Conservation (phyloP, 1,139 yeast genomes). For the Suhomyces coccinellae region DNA sequence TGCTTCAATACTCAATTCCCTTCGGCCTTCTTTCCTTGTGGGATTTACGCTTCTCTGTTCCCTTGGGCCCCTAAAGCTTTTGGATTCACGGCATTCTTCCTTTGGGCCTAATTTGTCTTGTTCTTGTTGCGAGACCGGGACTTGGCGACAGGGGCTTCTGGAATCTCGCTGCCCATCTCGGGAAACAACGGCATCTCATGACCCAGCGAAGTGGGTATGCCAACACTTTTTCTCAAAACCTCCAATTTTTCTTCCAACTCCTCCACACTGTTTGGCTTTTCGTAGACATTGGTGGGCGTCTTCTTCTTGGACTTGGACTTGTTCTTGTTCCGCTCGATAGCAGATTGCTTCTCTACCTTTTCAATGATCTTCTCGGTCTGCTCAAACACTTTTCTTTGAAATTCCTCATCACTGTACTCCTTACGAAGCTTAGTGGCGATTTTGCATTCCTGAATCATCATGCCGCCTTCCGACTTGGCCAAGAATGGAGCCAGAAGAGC, state of each 20-base stretch:
- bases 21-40: too few species aligned
- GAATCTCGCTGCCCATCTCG: background rate
- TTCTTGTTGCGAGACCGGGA: background rate
- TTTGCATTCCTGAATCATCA: conserved; percentile 70
- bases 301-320: conserved; percentile 17
- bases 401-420: conserved; percentile 61
- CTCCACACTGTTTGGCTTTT: conserved; percentile 34
- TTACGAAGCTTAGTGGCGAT: conserved; percentile 47
- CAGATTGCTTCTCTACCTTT: conserved; percentile 67
- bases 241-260: conserved; percentile 39
- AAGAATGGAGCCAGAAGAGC: conserved; percentile 75
- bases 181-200: conserved; percentile 33
- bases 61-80: too few species aligned
- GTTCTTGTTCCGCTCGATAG: conserved; percentile 53
- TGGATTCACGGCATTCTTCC: too few species aligned
- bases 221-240: conserved; percentile 28
- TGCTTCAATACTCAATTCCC: too few species aligned
- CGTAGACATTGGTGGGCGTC: conserved; percentile 24
- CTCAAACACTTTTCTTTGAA: conserved; percentile 65
- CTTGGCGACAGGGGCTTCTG: background rate
- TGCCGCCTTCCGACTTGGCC: conserved; percentile 58
- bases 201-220: conserved; percentile 16
- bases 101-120: background rate
- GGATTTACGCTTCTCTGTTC: too few species aligned
- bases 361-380: conserved; percentile 59